Evolutionary conservation across 1,284 basidiomycete species (phyloP).

Genomic region (Singerocomus inundabilis): DNA sequence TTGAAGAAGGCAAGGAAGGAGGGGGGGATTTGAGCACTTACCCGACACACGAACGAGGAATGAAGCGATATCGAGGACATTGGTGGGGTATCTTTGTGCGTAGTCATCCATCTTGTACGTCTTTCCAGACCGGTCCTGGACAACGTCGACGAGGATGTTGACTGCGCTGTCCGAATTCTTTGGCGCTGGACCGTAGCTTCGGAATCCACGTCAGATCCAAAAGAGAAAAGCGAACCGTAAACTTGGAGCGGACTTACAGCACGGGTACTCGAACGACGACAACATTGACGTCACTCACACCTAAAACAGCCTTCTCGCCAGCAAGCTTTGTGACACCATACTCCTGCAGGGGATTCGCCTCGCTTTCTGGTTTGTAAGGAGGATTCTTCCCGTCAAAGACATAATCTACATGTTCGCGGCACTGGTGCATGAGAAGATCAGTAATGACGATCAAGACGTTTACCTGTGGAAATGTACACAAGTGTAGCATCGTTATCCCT

Average conservation of each 20-base stretch:
- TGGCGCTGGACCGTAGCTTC: constrained; percentile 75
- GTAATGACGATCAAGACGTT: constrained; percentile 7
- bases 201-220: not conserved
- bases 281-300: constrained; percentile 50
- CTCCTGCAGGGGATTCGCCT: constrained; percentile 73
- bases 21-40: constrained; percentile 32
- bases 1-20: not conserved
- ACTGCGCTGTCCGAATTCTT: constrained; percentile 77
- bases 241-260: constrained; percentile 46
- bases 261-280: constrained; percentile 79
- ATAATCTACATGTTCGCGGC: constrained; percentile 54
- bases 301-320: constrained; percentile 67
- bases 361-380: constrained; percentile 65
- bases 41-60: constrained; percentile 69
- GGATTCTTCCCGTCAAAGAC: constrained; percentile 85
- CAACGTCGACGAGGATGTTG: constrained; percentile 76
- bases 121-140: constrained; percentile 75
- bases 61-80: constrained; percentile 70
- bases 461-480: constrained; percentile 78
- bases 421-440: constrained; percentile 12
- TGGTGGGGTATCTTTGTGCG: constrained; percentile 79
- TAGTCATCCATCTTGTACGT: constrained; percentile 86
- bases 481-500: constrained; percentile 56
- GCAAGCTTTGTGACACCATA: constrained; percentile 78
- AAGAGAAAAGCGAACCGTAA: not conserved